Conservation (phyloP, 345 rosid species). For the Gossypium sturtianum region DNA sequence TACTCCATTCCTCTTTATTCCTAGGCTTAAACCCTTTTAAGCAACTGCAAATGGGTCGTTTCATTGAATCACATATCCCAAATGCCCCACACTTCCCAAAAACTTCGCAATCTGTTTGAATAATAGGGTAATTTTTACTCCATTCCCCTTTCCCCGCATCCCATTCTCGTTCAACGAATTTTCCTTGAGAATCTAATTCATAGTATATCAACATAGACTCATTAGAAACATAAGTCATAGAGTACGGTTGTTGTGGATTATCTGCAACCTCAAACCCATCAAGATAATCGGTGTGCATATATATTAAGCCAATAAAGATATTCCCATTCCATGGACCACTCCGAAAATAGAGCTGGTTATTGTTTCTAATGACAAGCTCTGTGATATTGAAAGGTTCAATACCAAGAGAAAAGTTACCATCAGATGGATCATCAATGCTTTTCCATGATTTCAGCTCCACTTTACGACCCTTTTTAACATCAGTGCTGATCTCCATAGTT, state of each 20-base stretch:
- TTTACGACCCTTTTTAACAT: slow-evolving; percentile 21
- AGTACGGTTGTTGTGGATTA: slow-evolving; percentile 12
- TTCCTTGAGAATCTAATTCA: slow-evolving; percentile 31
- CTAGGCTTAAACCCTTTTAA: too few relatives aligned
- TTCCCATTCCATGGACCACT: slow-evolving; percentile 60
- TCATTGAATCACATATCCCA: too few relatives aligned
- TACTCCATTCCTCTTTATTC: too few relatives aligned
- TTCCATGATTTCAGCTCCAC: slow-evolving; percentile 40
- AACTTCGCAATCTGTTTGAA: too few relatives aligned
- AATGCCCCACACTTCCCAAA: too few relatives aligned
- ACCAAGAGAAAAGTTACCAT: slow-evolving; percentile 36
- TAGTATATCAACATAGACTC: slow-evolving; percentile 2
- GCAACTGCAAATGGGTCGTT: too few relatives aligned
- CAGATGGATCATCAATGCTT: slow-evolving; percentile 48
- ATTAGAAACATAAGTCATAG: slow-evolving; percentile 10
- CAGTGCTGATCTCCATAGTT: slow-evolving; percentile 10
- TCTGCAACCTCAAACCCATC: slow-evolving; percentile 13
- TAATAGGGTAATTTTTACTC: too few relatives aligned
- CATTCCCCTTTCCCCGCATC: not conserved
- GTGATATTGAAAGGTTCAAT: not conserved
- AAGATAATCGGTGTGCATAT: slow-evolving; percentile 15
- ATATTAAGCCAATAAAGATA: slow-evolving; percentile 32
- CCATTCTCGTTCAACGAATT: slow-evolving; percentile 12
- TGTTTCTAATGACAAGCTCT: too few relatives aligned
- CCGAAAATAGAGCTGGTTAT: slow-evolving; percentile 26